A percentile compares a stretch with the other conserved stretches of the same genome.
These are phyloP conservation scores for Medicago arabica DNA, from an alignment of 306 rosid species.

Conservation along the genomic window DNA sequence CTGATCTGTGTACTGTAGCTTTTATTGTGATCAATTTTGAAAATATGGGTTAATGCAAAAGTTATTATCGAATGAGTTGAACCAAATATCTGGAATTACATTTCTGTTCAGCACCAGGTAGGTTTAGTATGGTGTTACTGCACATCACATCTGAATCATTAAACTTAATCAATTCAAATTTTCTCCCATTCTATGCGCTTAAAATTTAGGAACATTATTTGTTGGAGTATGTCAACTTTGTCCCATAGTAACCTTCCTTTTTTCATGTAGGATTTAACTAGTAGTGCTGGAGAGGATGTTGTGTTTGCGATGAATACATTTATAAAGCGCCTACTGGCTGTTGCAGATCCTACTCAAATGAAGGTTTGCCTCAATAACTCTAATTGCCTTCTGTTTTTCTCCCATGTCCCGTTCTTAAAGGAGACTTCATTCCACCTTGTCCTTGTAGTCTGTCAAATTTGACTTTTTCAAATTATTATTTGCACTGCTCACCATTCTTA, in stretches of 20 bases:
- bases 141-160: constrained; percentile 22
- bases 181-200: constrained; percentile 17
- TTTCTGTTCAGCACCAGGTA: constrained; percentile 27
- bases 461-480: constrained; percentile 18
- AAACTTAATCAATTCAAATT: constrained; percentile 18
- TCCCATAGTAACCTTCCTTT: constrained; percentile 30
- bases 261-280: constrained; percentile 76
- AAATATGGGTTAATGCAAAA: constrained; percentile 2
- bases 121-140: constrained; percentile 23
- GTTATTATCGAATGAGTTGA: neutral
- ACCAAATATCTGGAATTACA: constrained; percentile 22
- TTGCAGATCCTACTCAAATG: constrained; percentile 87
- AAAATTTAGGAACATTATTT: neutral
- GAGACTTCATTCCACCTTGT: neutral
- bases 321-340: constrained; percentile 93
- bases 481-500: neutral
- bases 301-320: constrained; percentile 93
- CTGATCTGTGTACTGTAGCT: constrained; percentile 21
- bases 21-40: constrained; percentile 28
- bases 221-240: neutral
- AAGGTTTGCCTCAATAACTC: constrained; percentile 64
- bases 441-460: neutral
- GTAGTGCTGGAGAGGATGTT: constrained; percentile 96
- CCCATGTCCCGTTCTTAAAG: neutral
- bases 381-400: constrained; percentile 12